These are phyloP conservation scores for Papiliotrema laurentii DNA, from an alignment of 1,284 basidiomycete species.

Conservation along the genomic window DNA sequence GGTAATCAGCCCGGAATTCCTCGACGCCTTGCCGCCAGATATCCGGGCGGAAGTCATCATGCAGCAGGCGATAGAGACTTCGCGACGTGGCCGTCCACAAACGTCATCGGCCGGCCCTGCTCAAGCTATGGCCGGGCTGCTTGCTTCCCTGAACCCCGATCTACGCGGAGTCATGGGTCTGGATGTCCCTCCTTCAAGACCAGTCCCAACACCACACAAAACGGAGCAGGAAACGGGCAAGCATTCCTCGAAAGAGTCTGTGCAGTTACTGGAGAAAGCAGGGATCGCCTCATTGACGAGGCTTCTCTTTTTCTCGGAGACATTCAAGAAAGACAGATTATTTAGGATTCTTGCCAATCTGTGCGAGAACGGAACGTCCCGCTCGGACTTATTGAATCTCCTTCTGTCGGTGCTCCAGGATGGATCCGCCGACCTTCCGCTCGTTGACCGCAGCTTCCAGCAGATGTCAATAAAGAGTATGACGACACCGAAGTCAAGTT, in stretches of 20 bases:
- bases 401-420: conserved; percentile 90
- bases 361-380: conserved; percentile 89
- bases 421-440: conserved; percentile 83
- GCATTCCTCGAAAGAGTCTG: conserved; percentile 69
- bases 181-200: conserved; percentile 3
- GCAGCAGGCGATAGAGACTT: conserved; percentile 79
- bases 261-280: conserved; percentile 86
- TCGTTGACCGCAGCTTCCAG: conserved; percentile 89
- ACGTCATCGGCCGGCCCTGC: too few species aligned
- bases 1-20: conserved; percentile 89
- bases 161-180: conserved; percentile 2
- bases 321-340: conserved; percentile 75
- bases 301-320: conserved; percentile 93
- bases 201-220: background rate
- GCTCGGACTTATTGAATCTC: conserved; percentile 87
- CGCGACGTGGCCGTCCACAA: too few species aligned
- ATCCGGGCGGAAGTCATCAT: conserved; percentile 95
- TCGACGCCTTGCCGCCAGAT: conserved; percentile 92
- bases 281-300: conserved; percentile 87
- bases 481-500: conserved; percentile 62
- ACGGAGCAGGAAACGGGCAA: conserved; percentile 9
- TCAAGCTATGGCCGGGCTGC: conserved; percentile 53
- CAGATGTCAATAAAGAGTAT: conserved; percentile 73
- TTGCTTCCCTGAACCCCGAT: conserved; percentile 38
- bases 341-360: conserved; percentile 91